Base-by-base conservation (phyloP, 176 grass and related monocot genomes). In the Oryza glaberrima region DNA sequence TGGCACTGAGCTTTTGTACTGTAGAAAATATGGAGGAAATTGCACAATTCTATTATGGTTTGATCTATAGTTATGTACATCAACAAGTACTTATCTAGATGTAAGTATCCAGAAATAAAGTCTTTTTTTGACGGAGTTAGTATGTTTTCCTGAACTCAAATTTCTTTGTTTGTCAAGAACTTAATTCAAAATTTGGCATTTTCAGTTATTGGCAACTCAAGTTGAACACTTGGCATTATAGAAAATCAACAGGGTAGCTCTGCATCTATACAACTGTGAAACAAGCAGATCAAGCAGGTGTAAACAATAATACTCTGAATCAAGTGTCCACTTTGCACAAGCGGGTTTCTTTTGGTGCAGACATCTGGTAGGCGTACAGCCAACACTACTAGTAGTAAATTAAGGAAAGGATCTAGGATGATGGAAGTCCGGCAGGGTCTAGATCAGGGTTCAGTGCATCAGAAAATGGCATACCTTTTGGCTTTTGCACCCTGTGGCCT, bases 171-270 rank as follows among this genome's bases (percentile, higher is more conserved):
- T 67, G 11, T 7, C 19, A 40, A 56, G 3, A 73, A 26, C 25
- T 30, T 28, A 28, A 28, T 28, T 66, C 3, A 11, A 8, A 41
- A 74, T 43, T 47, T 32, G 41, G 41, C 51, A 7, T 34, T 67
- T n/a, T 67, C 45, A 56, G 30, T 13, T 68, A 68, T 32, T 81
- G 35, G 70, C n/a, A 81, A n/a, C 22, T 45, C 85, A 75, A 75
- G 70, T 75, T 81, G 84, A 77, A 56, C 22, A 4, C 0, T 17
- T 32, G 43, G 22, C 23, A 68, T 41, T 28, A 77, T 1, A 73
- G 1, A 48, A 48, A 28, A 70, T 2, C 4, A 67, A 85, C 8
- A 9, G 3, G 28, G 30, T 6, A 77, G 28, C 20, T 19, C 68
- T 84, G 82, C 4, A 41, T 49, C 32, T 43, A 58, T 60, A 56